These are phyloP conservation scores for Exophiala sp. DNA, from an alignment of 2,329 filamentous ascomycete genomes.

Conservation along the genomic window DNA sequence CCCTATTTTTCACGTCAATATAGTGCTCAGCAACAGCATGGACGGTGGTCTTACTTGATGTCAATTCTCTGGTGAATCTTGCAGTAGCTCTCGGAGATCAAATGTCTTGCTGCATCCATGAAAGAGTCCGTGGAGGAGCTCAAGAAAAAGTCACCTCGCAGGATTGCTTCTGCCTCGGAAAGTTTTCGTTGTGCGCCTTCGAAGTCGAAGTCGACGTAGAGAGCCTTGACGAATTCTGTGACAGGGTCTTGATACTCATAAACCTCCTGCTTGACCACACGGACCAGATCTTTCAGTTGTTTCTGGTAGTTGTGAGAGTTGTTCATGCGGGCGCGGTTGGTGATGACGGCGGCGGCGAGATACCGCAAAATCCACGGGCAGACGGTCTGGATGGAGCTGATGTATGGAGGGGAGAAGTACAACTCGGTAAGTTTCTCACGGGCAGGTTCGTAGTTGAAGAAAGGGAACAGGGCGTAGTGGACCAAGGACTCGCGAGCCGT, in stretches of 20 bases:
- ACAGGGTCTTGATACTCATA: slow-evolving; percentile 98
- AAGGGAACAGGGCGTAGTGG: slow-evolving; percentile 97
- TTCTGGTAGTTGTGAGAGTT: slow-evolving; percentile 90
- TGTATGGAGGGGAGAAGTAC: slow-evolving; percentile 95
- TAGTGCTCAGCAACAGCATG: slow-evolving; percentile 21
- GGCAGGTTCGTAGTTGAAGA: slow-evolving; percentile 94
- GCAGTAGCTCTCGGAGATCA: slow-evolving; percentile 99
- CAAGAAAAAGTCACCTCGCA: slow-evolving; percentile 94
- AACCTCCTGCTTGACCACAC: slow-evolving; percentile 91
- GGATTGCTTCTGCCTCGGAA: slow-evolving; percentile 80
- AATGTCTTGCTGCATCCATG: slow-evolving; percentile 87
- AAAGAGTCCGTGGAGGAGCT: slow-evolving; percentile 79
- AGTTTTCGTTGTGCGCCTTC: slow-evolving; percentile 93
- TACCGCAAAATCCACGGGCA: slow-evolving; percentile 97
- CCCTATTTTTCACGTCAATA: slow-evolving; percentile 45
- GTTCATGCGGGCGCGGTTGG: slow-evolving; percentile 76
- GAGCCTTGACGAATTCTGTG: slow-evolving; percentile 91
- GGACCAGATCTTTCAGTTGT: slow-evolving; percentile 95
- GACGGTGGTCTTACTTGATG: slow-evolving; percentile 63
- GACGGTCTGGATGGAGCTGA: slow-evolving; percentile 98
- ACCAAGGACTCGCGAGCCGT: slow-evolving; percentile 95
- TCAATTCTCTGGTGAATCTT: slow-evolving; percentile 99
- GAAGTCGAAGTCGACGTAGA: slow-evolving; percentile 96
- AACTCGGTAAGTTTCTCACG: slow-evolving; percentile 90
- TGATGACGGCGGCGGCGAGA: slow-evolving; percentile 89